A percentile compares a stretch with the other conserved stretches of the same genome.
Evolutionary conservation across 148 eudicot species (phyloP).

Genomic region (Dysphania ambrosioides): DNA sequence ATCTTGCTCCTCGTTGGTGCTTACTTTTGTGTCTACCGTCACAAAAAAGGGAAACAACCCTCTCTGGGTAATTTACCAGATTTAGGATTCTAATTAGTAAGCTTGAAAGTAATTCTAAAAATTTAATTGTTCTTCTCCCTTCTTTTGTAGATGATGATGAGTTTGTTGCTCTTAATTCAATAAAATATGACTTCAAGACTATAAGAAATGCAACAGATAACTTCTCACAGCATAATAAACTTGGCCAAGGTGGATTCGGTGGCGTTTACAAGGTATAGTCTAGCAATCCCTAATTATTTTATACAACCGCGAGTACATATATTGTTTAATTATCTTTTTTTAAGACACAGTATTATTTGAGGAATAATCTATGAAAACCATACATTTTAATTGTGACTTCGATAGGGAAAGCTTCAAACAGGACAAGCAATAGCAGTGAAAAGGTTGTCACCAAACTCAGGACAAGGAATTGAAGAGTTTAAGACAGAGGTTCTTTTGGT

Average conservation of each 20-base stretch:
- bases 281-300: too few species aligned
- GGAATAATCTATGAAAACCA: too few species aligned
- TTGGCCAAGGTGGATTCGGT: slow-evolving; percentile 29
- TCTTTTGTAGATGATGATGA: background rate
- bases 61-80: slow-evolving; percentile 12
- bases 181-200: background rate
- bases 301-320: too few species aligned
- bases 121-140: background rate
- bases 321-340: too few species aligned
- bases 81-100: too few species aligned
- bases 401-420: slow-evolving; percentile 13
- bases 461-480: slow-evolving; percentile 22
- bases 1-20: slow-evolving; percentile 2
- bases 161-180: background rate
- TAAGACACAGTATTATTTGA: too few species aligned
- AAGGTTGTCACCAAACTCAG: slow-evolving; percentile 19
- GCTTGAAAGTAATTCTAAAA: too few species aligned
- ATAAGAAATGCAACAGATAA: slow-evolving; percentile 13
- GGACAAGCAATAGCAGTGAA: slow-evolving; percentile 22
- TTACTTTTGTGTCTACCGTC: background rate
- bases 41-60: background rate
- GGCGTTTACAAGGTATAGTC: slow-evolving; percentile 14
- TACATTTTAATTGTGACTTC: background rate
- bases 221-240: slow-evolving; percentile 10
- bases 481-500: slow-evolving; percentile 17